Evolutionary conservation across 106 monocot species (phyloP).

Genomic region (Dioscorea zingiberensis): DNA sequence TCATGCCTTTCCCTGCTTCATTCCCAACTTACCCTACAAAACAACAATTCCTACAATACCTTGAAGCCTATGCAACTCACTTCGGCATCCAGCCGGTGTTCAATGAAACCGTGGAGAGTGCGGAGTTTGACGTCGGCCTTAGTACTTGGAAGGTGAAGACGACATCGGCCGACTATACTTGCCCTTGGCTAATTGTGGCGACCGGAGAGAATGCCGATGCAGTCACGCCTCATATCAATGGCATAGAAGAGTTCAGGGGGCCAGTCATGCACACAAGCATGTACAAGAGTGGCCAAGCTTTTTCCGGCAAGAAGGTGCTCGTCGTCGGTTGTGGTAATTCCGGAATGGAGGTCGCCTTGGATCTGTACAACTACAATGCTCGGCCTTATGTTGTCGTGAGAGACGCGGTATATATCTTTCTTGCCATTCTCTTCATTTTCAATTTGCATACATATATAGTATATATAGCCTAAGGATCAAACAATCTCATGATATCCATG

Average conservation of each 20-base stretch:
- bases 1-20: slow-evolving; percentile 42
- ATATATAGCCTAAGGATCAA: too few relatives aligned
- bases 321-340: slow-evolving; percentile 85
- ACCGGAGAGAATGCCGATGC: slow-evolving; percentile 92
- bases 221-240: slow-evolving; percentile 56
- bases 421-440: slow-evolving; percentile 2
- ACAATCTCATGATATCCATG: too few relatives aligned
- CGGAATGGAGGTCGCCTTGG: slow-evolving; percentile 79
- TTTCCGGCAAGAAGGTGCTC: slow-evolving; percentile 51
- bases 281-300: slow-evolving; percentile 52
- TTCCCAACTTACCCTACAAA: slow-evolving; percentile 58
- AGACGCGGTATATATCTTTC: slow-evolving; percentile 49
- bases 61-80: slow-evolving; percentile 25
- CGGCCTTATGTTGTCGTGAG: slow-evolving; percentile 50
- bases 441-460: neutral
- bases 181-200: slow-evolving; percentile 68
- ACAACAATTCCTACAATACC: slow-evolving; percentile 55
- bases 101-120: slow-evolving; percentile 29
- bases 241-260: slow-evolving; percentile 36
- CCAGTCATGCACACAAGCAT: slow-evolving; percentile 35
- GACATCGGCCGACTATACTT: slow-evolving; percentile 17
- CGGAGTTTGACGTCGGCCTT: slow-evolving; percentile 28
- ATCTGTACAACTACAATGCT: slow-evolving; percentile 63
- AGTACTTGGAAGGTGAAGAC: slow-evolving; percentile 40
- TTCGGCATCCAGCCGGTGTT: slow-evolving; percentile 41